Conservation (phyloP, 1,284 basidiomycete genomes). For the Coniophora puteana region DNA sequence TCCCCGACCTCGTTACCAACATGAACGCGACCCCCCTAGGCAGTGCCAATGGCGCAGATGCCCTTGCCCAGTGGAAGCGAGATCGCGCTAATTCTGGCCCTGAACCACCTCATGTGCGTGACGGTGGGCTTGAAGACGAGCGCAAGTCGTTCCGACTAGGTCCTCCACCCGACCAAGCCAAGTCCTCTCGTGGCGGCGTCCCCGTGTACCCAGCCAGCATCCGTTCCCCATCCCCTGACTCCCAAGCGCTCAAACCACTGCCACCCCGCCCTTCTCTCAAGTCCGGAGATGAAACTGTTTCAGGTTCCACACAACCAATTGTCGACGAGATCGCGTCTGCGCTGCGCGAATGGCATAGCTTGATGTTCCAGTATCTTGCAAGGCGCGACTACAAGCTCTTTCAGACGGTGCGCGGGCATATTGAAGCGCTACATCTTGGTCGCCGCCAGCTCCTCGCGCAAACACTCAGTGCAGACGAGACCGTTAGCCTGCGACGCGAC, state of each 20-base stretch:
- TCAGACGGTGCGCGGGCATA: conserved; percentile 82
- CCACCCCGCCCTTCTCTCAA: conserved; percentile 93
- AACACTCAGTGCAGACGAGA: conserved; percentile 87
- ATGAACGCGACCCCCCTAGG: conserved; percentile 33
- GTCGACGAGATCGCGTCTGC: conserved; percentile 98
- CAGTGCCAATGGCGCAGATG: conserved; percentile 31
- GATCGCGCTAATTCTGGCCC: conserved; percentile 41
- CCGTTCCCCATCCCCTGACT: conserved; percentile 62
- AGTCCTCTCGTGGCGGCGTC: conserved; percentile 63
- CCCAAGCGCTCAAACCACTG: conserved; percentile 68
- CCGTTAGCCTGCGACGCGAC: conserved; percentile 76
- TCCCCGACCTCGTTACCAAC: conserved; percentile 64
- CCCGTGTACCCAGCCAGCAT: conserved; percentile 68
- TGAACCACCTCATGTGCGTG: conserved; percentile 18
- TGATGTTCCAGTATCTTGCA: conserved; percentile 90
- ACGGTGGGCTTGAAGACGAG: conserved; percentile 52
- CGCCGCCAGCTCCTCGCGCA: conserved; percentile 87
- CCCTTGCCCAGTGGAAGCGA: conserved; percentile 40
- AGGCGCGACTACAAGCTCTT: conserved; percentile 89
- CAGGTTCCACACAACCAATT: conserved; percentile 82
- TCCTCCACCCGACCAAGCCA: conserved; percentile 70
- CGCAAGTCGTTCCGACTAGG: conserved; percentile 66
- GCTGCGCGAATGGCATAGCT: conserved; percentile 90
- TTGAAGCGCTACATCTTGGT: conserved; percentile 88
- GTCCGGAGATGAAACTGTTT: conserved; percentile 86